Evolutionary conservation across 768 basidiomycete genomes (phyloP).

Genomic region (Scleroderma citrinum): DNA sequence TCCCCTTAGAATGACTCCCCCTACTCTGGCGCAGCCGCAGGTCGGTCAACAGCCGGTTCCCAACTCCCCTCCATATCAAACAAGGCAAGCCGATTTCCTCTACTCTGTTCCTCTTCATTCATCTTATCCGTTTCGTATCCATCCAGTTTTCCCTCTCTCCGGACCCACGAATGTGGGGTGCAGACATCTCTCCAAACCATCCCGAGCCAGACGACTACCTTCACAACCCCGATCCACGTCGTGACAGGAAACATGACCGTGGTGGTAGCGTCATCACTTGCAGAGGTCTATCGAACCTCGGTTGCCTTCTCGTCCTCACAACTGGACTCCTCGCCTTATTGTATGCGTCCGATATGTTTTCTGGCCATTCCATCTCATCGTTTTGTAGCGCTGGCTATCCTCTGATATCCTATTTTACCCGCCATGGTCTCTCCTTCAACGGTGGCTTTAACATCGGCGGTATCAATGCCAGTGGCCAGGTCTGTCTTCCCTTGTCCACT

Average conservation of each 20-base stretch:
- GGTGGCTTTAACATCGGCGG: conserved; percentile 74
- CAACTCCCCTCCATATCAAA: conserved; percentile 48
- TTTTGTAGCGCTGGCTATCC: conserved; percentile 55
- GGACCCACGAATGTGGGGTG: conserved; percentile 69
- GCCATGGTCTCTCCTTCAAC: conserved; percentile 36
- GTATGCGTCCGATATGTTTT: conserved; percentile 31
- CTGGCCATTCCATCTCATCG: conserved; percentile 1
- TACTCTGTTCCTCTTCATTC: not conserved
- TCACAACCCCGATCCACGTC: conserved; percentile 67
- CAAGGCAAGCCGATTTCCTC: conserved; percentile 38
- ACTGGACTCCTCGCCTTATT: conserved; percentile 53
- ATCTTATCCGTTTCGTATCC: not conserved
- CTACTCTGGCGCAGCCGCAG: conserved; percentile 30
- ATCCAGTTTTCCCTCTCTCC: conserved; percentile 66
- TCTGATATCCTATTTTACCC: conserved; percentile 50
- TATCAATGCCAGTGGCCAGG: conserved; percentile 72
- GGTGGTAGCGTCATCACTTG: conserved; percentile 57
- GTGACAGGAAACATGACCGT: conserved; percentile 50
- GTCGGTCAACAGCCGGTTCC: conserved; percentile 18
- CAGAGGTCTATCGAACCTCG: conserved; percentile 67
- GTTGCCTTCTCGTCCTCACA: conserved; percentile 56
- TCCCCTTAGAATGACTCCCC: conserved; percentile 35
- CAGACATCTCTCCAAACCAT: conserved; percentile 51
- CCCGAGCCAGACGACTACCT: conserved; percentile 63
- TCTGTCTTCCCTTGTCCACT: conserved; percentile 11